Evolutionary conservation across 768 basidiomycete species (phyloP), one percentile per base, ranked within the genome.

Genomic region (Neoboletus brunneissimus): DNA sequence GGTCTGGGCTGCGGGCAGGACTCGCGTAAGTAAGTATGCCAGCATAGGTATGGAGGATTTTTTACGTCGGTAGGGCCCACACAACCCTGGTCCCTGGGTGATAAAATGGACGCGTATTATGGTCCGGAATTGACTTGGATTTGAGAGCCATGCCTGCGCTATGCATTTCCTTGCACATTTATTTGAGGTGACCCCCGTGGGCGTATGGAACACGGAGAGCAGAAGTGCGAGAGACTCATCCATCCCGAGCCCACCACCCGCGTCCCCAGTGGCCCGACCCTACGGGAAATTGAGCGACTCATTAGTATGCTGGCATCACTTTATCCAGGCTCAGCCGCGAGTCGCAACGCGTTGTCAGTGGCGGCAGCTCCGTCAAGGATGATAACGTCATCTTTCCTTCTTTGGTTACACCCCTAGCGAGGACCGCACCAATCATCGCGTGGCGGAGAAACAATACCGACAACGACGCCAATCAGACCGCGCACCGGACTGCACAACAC

Each of bases 21-120:
- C 49, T 43, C 49, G 48, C 32, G 49, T 42, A 40, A 11, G n/a
- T 5, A 10, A 2, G n/a, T 15, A 32, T 32, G n/a, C 11, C 11
- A 5, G 27, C 52, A 16, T 38, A 16, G 1, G 27, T 27, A 10
- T 13, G 4, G 3, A 22, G 4, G 4, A 31, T 10, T 12, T 10
- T 20, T 56, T 56, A 54, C 56, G 56, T 55, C 10, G 53, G 20
- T 6, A 37, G 43, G 5, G 53, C 32, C 20, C 18, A 47, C 41
- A 27, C 25, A 18, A 23, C 42, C 42, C 42, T 16, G 13, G 13
- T 4, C 22, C 27, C 27, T 27, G 27, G 27, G 27, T 27, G 5
- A 27, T 27, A 9, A 1, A 29, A 29, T 29, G 29, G 1, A 29
- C 8, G 3, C 29, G 12, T 18, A 41, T 41, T 6, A 22, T 22